Conservation (phyloP, 352 stramenopile species). For the Pythium dissotocum region DNA sequence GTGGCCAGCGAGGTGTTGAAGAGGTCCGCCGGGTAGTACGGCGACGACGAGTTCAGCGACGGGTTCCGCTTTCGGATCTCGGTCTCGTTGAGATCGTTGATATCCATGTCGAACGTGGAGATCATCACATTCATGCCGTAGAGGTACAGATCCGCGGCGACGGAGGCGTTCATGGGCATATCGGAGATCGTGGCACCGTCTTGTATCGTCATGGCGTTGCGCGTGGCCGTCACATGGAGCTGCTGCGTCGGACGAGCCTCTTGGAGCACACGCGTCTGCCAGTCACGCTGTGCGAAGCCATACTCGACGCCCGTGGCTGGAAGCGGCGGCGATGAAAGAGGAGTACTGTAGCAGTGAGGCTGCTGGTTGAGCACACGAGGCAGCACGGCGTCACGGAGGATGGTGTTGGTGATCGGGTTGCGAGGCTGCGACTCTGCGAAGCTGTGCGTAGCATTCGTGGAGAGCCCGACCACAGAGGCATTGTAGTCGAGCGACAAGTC, state of each 20-base stretch:
- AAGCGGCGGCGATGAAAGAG: too few species aligned
- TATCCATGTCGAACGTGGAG: background rate
- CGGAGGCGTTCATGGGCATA: constrained; percentile 9
- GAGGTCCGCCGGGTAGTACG: background rate
- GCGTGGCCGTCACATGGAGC: background rate
- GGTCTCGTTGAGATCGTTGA: background rate
- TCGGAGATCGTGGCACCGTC: background rate
- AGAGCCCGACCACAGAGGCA: background rate
- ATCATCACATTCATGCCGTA: background rate
- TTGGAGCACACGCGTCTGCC: background rate
- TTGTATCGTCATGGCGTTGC: background rate
- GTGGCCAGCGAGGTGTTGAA: background rate
- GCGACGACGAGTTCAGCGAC: background rate
- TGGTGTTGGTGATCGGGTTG: constrained; percentile 14
- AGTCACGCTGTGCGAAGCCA: constrained; percentile 10
- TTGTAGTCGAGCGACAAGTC: background rate
- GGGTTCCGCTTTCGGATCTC: background rate
- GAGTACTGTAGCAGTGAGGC: background rate
- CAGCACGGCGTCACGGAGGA: background rate
- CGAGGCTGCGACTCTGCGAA: constrained; percentile 1
- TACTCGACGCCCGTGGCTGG: constrained; percentile 4
- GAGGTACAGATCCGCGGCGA: constrained; percentile 5
- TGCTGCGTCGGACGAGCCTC: background rate
- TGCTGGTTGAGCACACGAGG: constrained; percentile 1
- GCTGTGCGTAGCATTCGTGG: background rate